Base-by-base conservation (phyloP, 1,139 yeast species). In the Yamadazyma mexicana region DNA sequence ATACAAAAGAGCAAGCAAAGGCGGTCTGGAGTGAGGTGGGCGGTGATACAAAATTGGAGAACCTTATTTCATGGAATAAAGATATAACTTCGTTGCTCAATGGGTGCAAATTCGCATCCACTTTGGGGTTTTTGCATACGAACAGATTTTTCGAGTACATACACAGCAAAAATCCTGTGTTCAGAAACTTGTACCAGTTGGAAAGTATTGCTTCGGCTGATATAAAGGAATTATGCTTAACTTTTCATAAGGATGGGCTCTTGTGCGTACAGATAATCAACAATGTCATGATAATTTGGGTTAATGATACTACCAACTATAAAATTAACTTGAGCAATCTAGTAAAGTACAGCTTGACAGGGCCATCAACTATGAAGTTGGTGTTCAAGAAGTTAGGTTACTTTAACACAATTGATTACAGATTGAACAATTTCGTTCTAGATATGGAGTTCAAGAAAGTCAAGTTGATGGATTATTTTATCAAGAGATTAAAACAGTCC, bases 121-220 rank as follows among this genome's bases (percentile, higher is more conserved):
- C 10, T 9, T 10, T 35, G 12, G 38, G 33, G 17, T 3, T 18
- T 18, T 16, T 35, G 22, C 8, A 20, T 3, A 20, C 26, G n/a
- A 26, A 26, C 3, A 43, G 44, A 2, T 32, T 40, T 7, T 28
- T 53, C n/a, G 26, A 33, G 20, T 53, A 47, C 28, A 47, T 54
- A 7, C 35, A 46, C 30, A 22, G 40, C 4, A 14, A 30, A 8
- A 53, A 52, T 34, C 45, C 52, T 2, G 37, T 38, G 3, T 51
- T 55, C 16, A 48, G 40, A 20, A 50, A 52, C 24, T 29, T 50
- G n/a, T 49, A 46, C 20, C 52, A 46, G 17, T 37, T 52, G 14
- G 31, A 34, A 2, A 17, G 28, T 0, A 24, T 33, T 3, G 11
- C 3, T 1, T 38, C 46, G 30, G 11, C 15, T 0, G 44, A 39